A percentile compares a stretch with the other conserved stretches of the same genome.
Evolutionary conservation across 805 yeast species (phyloP).

Genomic region (Cyberlindnera maritima): DNA sequence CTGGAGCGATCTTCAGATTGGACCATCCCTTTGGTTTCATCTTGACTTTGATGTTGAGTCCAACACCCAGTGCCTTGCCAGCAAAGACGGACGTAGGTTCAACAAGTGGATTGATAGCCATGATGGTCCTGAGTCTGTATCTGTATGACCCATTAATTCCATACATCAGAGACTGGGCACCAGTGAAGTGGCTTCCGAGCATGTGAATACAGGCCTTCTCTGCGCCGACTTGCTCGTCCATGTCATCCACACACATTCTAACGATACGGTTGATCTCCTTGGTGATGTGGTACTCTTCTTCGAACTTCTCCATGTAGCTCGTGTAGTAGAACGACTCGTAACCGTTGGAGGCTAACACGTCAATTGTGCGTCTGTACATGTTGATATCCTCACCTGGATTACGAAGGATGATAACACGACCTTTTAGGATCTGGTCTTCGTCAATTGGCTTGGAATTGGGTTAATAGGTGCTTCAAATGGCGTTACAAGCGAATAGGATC

Average conservation of each 20-base stretch:
- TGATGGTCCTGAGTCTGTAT: constrained; percentile 16
- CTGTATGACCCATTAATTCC: constrained; percentile 19
- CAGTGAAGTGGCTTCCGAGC: constrained; percentile 19
- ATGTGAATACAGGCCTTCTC: constrained; percentile 13
- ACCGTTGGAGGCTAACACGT: constrained; percentile 15
- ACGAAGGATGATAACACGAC: constrained; percentile 20
- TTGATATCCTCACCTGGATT: constrained; percentile 21
- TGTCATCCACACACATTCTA: constrained; percentile 20
- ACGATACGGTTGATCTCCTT: constrained; percentile 20
- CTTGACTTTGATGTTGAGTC: constrained; percentile 9
- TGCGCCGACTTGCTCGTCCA: constrained; percentile 7
- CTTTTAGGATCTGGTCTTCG: constrained; percentile 16
- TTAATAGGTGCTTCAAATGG: neutral
- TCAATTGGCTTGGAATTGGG: constrained; percentile 12
- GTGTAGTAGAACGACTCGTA: constrained; percentile 20
- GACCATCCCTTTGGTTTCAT: constrained; percentile 11
- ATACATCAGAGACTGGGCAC: constrained; percentile 16
- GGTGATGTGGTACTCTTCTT: constrained; percentile 11
- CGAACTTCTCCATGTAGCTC: constrained; percentile 9
- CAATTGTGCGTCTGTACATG: constrained; percentile 18
- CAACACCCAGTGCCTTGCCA: constrained; percentile 1
- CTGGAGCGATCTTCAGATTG: constrained; percentile 2
- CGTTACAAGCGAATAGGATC: neutral
- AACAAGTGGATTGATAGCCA: constrained; percentile 21
- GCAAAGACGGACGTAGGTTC: constrained; percentile 6